Percentiles rank a stretch among this genome's conserved stretches.
Evolutionary conservation across 2,329 filamentous ascomycete genomes (phyloP).

Genomic region (Ophiostoma novo-ulmi): DNA sequence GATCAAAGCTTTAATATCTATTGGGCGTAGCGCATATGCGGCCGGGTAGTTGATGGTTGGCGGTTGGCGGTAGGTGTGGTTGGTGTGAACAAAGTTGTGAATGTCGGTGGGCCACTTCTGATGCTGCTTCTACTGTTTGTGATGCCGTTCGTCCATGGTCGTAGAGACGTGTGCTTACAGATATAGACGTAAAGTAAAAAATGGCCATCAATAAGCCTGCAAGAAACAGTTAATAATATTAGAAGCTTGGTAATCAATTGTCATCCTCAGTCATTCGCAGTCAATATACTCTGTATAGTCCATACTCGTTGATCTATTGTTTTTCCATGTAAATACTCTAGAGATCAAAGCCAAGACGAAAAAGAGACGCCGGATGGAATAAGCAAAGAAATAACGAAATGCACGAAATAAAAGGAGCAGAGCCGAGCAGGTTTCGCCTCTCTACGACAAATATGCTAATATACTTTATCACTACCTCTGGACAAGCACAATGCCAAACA

Average conservation of each 20-base stretch:
- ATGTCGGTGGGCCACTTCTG: no score
- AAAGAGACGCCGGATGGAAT: no score
- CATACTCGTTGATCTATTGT: no score
- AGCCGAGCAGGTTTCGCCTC: not conserved
- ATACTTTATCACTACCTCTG: not conserved
- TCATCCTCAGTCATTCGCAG: no score
- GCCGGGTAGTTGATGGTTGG: not conserved
- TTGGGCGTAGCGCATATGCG: conserved; percentile 13
- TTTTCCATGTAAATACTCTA: no score
- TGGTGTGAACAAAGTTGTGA: no score
- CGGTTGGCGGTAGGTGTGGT: not conserved
- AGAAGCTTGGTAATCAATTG: no score
- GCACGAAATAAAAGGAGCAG: not conserved
- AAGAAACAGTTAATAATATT: no score
- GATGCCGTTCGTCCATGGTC: not conserved
- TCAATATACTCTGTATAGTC: no score
- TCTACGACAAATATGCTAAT: not conserved
- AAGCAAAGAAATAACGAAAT: not conserved
- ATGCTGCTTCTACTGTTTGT: not conserved
- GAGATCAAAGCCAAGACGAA: no score
- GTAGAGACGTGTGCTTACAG: no score
- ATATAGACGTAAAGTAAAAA: not conserved
- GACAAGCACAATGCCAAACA: not conserved
- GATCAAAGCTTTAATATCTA: not conserved
- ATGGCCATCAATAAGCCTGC: not conserved